Base-by-base conservation (phyloP, 345 rosid species). In the Lumnitzera littorea region DNA sequence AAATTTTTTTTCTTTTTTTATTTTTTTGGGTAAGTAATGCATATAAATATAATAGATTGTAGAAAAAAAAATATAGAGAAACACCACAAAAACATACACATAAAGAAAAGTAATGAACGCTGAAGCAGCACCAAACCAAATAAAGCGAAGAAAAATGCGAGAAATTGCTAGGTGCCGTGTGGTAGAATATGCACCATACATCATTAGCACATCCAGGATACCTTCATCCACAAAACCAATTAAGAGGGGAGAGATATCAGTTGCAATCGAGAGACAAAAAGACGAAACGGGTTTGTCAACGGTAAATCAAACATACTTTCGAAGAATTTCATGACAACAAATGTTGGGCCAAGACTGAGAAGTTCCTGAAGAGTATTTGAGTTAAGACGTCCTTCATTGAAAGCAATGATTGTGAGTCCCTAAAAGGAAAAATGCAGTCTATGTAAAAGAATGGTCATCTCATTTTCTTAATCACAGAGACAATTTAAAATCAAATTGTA, bases 151-250 rank as follows among this genome's bases (percentile, higher is more conserved):
- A 76, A 81, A 78, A 64, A 92, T 82, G 64, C 99, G 88, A 66
- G 97, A 77, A 64, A 92, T 71, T 61, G 96, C 99, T 58, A 85
- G 67, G 2, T 78, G 83, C 29, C 88, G 73, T 60, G 97, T 79
- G 31, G 96, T 90, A 17, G 97, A 81, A 83, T 92, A 92, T 50
- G 99, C 99, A 24, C 99, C 99, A 80, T 82, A 87, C 96, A 92
- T 82, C 97, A 92, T 89, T 68, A 87, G 11, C 48, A 90, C 80
- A 72, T 92, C 97, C 81, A 92, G 75, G 62, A 86, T 72, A 86
- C 98, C 98, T 92, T 58, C 53, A 72, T 51, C 70, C 62, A 36
- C 46, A 67, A 53, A 58, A 17, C 36, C 50, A 48, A 68, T 67
- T 57, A 55, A 59, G 51, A 51, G 65, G 63, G 65, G 48, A 20